Evolutionary conservation across 1,139 yeast species (phyloP).

Genomic region (Suhomyces atakaporum): DNA sequence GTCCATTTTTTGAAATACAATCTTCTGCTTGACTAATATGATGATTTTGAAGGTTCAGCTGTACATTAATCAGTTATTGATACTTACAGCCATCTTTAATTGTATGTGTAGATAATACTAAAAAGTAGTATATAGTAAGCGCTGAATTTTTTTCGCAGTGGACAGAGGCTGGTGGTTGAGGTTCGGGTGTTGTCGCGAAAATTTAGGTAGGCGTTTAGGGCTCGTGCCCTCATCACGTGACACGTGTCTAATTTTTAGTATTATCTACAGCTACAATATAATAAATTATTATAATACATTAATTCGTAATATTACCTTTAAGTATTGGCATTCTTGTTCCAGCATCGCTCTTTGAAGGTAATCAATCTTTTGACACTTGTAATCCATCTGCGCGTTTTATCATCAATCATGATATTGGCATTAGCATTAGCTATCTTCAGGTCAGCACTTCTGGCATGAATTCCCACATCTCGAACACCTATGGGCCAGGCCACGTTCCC

Average conservation of each 20-base stretch:
- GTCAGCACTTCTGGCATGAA: slow-evolving; percentile 68
- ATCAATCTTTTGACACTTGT: slow-evolving; percentile 71
- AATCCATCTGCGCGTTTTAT: slow-evolving; percentile 74
- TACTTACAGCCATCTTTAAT: slow-evolving; percentile 39
- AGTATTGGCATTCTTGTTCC: not conserved
- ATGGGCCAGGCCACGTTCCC: slow-evolving; percentile 95
- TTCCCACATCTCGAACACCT: slow-evolving; percentile 78
- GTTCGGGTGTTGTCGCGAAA: slow-evolving; percentile 1
- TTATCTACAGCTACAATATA: not conserved
- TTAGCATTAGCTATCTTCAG: slow-evolving; percentile 43
- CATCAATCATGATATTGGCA: slow-evolving; percentile 81
- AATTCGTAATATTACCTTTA: not conserved
- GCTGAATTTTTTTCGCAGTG: slow-evolving; percentile 13
- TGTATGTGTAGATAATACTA: slow-evolving; percentile 13
- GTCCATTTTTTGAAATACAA: too few relatives aligned
- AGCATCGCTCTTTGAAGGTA: slow-evolving; percentile 48
- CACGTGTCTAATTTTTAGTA: not conserved
- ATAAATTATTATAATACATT: not conserved
- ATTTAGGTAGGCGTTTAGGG: slow-evolving; percentile 8
- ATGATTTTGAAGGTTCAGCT: not conserved
- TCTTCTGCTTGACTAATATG: not conserved
- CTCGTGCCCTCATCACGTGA: slow-evolving; percentile 11
- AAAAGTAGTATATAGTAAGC: slow-evolving; percentile 6
- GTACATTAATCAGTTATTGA: not conserved
- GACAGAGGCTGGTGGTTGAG: slow-evolving; percentile 6